Conservation (phyloP, 148 eudicot species). For the Tetragonia tetragonoides region DNA sequence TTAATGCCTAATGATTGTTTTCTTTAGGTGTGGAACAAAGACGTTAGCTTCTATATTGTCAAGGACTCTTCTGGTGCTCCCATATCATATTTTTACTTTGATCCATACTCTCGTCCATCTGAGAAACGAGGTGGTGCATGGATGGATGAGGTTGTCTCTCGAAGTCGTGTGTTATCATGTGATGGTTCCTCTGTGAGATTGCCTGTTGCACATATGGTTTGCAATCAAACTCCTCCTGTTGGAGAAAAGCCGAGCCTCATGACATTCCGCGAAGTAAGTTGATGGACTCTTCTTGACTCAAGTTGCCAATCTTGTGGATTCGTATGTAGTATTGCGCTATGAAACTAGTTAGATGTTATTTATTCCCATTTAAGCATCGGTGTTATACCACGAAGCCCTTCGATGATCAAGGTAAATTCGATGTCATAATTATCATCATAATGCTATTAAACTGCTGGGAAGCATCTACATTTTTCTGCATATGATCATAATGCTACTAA, state of each 20-base stretch:
- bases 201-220: slow-evolving; percentile 98
- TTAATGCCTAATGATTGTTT: slow-evolving; percentile 11
- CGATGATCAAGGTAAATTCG: neutral
- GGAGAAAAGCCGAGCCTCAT: slow-evolving; percentile 96
- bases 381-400: neutral
- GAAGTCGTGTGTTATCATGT: slow-evolving; percentile 79
- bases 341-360: neutral
- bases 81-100: slow-evolving; percentile 86
- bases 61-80: slow-evolving; percentile 84
- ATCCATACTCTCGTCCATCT: slow-evolving; percentile 98
- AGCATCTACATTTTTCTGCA: neutral
- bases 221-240: slow-evolving; percentile 98
- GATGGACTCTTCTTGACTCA: neutral
- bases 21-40: slow-evolving; percentile 82
- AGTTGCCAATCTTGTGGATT: neutral
- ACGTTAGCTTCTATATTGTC: slow-evolving; percentile 73
- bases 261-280: slow-evolving; percentile 94
- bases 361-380: neutral
- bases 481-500: too few species aligned
- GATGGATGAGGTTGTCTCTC: slow-evolving; percentile 93
- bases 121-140: slow-evolving; percentile 98
- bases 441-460: neutral
- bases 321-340: neutral
- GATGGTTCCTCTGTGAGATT: slow-evolving; percentile 76
- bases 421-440: neutral